A percentile compares a stretch with the other conserved stretches of the same genome.
These are phyloP conservation scores for Raddia guianensis DNA, from an alignment of 176 grass and related monocot genomes.

Conservation along the genomic window DNA sequence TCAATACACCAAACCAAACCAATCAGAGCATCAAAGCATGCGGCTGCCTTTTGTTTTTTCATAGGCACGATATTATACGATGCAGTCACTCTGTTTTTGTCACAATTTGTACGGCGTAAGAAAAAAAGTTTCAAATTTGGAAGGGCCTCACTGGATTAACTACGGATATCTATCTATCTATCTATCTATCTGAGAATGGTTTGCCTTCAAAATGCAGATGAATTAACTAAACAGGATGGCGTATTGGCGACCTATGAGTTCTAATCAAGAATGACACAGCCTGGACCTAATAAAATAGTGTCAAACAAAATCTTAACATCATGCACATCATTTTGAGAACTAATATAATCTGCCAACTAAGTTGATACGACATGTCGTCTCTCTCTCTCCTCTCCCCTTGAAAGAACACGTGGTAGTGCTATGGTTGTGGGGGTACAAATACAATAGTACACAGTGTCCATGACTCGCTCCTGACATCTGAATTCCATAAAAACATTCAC, in stretches of 20 bases:
- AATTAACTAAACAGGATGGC: background rate
- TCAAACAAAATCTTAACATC: conserved; percentile 18
- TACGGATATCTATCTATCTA: too few species aligned
- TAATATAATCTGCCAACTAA: background rate
- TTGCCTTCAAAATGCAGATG: background rate
- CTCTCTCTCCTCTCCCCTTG: background rate
- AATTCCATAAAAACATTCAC: background rate
- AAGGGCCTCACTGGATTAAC: background rate
- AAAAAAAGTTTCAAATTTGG: too few species aligned
- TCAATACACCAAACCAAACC: conserved; percentile 9
- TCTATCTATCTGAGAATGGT: background rate
- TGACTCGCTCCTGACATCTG: too few species aligned
- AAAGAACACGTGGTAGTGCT: conserved; percentile 14
- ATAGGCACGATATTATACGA: background rate
- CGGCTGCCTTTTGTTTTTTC: background rate
- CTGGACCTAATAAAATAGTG: background rate
- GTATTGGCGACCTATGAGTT: background rate
- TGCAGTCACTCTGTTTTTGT: background rate
- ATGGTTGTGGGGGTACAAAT: too few species aligned
- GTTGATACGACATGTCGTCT: background rate
- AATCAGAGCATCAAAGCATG: conserved; percentile 24
- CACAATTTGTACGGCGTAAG: too few species aligned
- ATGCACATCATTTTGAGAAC: background rate
- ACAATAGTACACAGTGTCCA: too few species aligned
- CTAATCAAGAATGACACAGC: background rate